Percentiles rank a stretch among this genome's conserved stretches.
These are phyloP conservation scores for Xerocomus spinulosus DNA, from an alignment of 768 basidiomycete species.

Conservation along the genomic window DNA sequence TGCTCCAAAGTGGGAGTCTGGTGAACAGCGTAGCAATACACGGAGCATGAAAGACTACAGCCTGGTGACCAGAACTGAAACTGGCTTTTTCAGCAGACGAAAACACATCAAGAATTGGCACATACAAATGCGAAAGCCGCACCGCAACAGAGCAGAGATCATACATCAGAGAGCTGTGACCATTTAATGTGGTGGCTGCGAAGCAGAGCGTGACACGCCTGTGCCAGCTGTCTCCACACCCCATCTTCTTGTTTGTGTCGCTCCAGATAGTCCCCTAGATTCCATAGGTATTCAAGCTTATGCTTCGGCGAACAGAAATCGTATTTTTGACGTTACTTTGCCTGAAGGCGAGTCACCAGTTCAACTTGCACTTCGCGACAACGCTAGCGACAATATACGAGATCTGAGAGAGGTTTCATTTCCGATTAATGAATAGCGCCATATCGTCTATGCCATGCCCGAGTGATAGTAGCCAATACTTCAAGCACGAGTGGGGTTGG, in stretches of 20 bases:
- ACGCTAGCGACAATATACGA: too few species aligned
- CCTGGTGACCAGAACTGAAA: too few species aligned
- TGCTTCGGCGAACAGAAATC: conserved; percentile 77
- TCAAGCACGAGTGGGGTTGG: too few species aligned
- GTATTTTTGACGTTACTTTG: too few species aligned
- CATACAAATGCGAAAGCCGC: conserved; percentile 2
- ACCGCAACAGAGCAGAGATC: conserved; percentile 5
- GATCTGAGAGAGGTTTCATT: too few species aligned
- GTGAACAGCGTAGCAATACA: conserved; percentile 29
- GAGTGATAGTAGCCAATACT: too few species aligned
- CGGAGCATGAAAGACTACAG: conserved; percentile 43
- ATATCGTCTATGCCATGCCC: too few species aligned
- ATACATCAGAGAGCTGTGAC: conserved; percentile 42
- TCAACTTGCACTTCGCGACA: too few species aligned
- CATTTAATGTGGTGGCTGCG: conserved; percentile 53
- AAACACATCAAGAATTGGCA: too few species aligned
- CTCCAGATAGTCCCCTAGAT: conserved; percentile 56
- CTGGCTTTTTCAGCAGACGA: too few species aligned
- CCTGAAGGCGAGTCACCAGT: too few species aligned
- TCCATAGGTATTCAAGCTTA: conserved; percentile 64
- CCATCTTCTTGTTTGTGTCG: conserved; percentile 54
- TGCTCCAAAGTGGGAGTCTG: conserved; percentile 39
- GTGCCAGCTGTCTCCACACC: conserved; percentile 56
- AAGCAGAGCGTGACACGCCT: conserved; percentile 46
- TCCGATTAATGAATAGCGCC: too few species aligned